A percentile compares a stretch with the other conserved stretches of the same genome.
Evolutionary conservation across 2,329 filamentous ascomycete genomes (phyloP).

Genomic region (Paraconiothyrium sp.): DNA sequence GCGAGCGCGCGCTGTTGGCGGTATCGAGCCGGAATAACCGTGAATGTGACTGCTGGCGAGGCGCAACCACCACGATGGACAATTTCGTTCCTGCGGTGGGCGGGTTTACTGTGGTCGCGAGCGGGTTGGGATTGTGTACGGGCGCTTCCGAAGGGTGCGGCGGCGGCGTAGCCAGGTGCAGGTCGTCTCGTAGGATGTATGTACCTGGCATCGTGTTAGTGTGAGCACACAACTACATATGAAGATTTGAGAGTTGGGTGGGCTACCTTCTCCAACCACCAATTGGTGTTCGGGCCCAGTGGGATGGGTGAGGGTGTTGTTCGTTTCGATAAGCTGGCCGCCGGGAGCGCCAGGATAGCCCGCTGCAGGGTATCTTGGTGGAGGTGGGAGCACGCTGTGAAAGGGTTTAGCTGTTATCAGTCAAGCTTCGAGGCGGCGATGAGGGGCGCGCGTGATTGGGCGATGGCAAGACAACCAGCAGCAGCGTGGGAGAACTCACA

Average conservation of each 20-base stretch:
- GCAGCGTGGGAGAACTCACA: slow-evolving; percentile 41
- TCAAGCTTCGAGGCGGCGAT: slow-evolving; percentile 27
- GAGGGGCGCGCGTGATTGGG: slow-evolving; percentile 35
- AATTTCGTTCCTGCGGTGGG: slow-evolving; percentile 85
- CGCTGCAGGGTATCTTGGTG: slow-evolving; percentile 82
- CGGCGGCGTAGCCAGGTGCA: slow-evolving; percentile 91
- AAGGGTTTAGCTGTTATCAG: slow-evolving; percentile 31
- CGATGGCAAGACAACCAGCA: slow-evolving; percentile 3
- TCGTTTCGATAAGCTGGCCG: slow-evolving; percentile 88
- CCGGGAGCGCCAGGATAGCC: slow-evolving; percentile 77
- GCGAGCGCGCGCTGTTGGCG: slow-evolving; percentile 52
- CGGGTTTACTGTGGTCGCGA: slow-evolving; percentile 85
- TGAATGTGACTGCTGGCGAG: slow-evolving; percentile 55
- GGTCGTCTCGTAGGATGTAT: slow-evolving; percentile 88
- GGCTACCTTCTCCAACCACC: slow-evolving; percentile 86
- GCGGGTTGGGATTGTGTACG: slow-evolving; percentile 85
- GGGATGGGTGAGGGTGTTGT: slow-evolving; percentile 85
- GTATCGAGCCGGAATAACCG: slow-evolving; percentile 54
- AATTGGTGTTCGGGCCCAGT: slow-evolving; percentile 87
- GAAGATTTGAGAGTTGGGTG: slow-evolving; percentile 8
- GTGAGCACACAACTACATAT: slow-evolving; percentile 25
- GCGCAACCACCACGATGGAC: slow-evolving; percentile 77
- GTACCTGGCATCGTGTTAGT: slow-evolving; percentile 68
- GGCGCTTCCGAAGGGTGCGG: slow-evolving; percentile 95
- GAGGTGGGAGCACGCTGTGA: slow-evolving; percentile 75